These are phyloP conservation scores for Pleochaeta shiraiana DNA, from an alignment of 2,329 filamentous ascomycete species.

Conservation along the genomic window DNA sequence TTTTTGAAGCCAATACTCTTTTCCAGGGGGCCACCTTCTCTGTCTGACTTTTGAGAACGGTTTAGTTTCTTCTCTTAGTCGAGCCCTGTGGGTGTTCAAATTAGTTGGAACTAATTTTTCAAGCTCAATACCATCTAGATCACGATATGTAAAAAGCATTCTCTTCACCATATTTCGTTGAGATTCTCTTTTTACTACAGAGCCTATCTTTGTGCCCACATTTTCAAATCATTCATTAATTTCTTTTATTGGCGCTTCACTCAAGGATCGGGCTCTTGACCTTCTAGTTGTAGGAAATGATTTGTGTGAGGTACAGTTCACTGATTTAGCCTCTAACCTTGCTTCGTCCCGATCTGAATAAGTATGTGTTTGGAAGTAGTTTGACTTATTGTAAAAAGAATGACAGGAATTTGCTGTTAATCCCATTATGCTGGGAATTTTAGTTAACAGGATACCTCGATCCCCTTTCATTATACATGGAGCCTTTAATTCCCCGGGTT, in stretches of 20 bases:
- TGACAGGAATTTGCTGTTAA: neutral
- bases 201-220: neutral
- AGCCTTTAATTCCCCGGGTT: neutral
- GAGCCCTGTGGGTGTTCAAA: neutral
- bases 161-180: neutral
- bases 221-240: neutral
- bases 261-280: neutral
- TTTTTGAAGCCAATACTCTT: neutral
- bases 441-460: neutral
- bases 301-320: neutral
- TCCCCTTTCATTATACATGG: neutral
- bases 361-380: neutral
- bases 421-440: neutral
- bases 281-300: neutral
- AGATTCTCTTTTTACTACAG: neutral
- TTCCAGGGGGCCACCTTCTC: neutral
- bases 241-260: neutral
- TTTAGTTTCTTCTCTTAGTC: neutral
- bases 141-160: slow-evolving; percentile 1
- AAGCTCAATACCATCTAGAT: neutral
- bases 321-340: neutral
- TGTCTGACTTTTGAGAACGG: neutral
- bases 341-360: neutral
- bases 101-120: neutral
- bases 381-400: too few species aligned